Evolutionary conservation across 2,329 filamentous ascomycete species (phyloP).

Genomic region (Aspergillus fumigatiaffinis): DNA sequence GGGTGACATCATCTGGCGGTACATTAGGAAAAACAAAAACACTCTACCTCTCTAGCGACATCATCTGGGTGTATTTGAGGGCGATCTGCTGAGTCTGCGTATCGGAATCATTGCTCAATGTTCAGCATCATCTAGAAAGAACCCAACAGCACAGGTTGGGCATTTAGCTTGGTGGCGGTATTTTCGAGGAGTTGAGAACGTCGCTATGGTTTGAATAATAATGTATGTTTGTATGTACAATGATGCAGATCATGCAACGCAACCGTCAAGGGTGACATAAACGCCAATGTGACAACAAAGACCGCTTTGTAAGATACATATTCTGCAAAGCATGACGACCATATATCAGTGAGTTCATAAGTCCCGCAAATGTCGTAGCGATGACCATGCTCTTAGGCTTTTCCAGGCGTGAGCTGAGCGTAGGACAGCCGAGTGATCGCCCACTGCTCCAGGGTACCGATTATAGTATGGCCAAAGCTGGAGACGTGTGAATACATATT

Average conservation of each 20-base stretch:
- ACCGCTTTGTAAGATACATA: background rate
- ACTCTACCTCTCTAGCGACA: no score
- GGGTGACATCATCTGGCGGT: background rate
- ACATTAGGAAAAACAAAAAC: no score
- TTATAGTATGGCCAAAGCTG: background rate
- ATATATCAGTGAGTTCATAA: background rate
- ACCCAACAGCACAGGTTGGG: no score
- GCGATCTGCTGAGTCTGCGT: background rate
- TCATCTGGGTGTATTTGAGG: background rate
- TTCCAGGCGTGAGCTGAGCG: background rate
- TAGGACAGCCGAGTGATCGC: background rate
- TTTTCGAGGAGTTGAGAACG: background rate
- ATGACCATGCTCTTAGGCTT: background rate
- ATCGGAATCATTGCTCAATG: background rate
- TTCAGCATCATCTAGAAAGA: background rate
- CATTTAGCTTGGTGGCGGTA: background rate
- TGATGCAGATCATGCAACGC: background rate
- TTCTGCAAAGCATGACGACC: background rate
- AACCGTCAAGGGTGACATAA: background rate
- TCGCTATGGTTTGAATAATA: background rate
- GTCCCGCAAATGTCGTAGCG: background rate
- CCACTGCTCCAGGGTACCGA: background rate
- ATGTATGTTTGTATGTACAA: background rate
- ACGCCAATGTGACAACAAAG: background rate
- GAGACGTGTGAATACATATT: background rate